These are phyloP conservation scores for Wickerhamomyces subpelliculosus DNA, from an alignment of 805 yeast genomes.

Conservation along the genomic window DNA sequence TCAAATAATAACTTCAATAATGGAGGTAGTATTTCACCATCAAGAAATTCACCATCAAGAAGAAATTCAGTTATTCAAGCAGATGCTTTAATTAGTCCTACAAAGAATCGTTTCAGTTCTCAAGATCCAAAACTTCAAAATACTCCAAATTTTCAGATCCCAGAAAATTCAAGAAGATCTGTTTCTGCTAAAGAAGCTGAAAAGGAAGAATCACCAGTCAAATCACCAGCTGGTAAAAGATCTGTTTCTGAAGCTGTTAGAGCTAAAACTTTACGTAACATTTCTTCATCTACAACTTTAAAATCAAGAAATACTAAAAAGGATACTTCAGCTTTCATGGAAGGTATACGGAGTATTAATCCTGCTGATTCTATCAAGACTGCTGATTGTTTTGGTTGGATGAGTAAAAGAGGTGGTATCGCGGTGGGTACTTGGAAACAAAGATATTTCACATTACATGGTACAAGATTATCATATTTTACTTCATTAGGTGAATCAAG, in stretches of 20 bases:
- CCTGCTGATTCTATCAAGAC: conserved; percentile 74
- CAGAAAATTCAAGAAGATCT: conserved; percentile 34
- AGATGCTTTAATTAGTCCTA: conserved; percentile 9
- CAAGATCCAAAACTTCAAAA: conserved; percentile 3
- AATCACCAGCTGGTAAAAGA: conserved; percentile 27
- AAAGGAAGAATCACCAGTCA: conserved; percentile 13
- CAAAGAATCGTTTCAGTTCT: conserved; percentile 2
- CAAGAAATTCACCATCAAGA: conserved; percentile 7
- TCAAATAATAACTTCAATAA: conserved; percentile 7
- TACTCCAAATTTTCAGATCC: conserved; percentile 4
- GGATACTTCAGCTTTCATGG: conserved; percentile 75
- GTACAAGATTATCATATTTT: conserved; percentile 88
- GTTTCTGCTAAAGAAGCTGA: conserved; percentile 41
- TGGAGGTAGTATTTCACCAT: conserved; percentile 1
- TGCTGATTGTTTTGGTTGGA: conserved; percentile 87
- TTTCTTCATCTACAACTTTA: conserved; percentile 40
- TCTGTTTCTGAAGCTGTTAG: conserved; percentile 44
- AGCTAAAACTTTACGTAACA: conserved; percentile 45
- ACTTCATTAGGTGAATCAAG: conserved; percentile 67
- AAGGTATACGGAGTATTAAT: conserved; percentile 72
- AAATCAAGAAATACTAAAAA: conserved; percentile 39
- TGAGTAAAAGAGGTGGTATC: conserved; percentile 84
- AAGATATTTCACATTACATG: conserved; percentile 78
- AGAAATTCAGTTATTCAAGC: conserved; percentile 9
- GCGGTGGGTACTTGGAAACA: conserved; percentile 90